Percentiles rank a stretch among this genome's conserved stretches.
These are phyloP conservation scores for Saccharum hybrid DNA, from an alignment of 202 grass and related monocot species.

Conservation along the genomic window DNA sequence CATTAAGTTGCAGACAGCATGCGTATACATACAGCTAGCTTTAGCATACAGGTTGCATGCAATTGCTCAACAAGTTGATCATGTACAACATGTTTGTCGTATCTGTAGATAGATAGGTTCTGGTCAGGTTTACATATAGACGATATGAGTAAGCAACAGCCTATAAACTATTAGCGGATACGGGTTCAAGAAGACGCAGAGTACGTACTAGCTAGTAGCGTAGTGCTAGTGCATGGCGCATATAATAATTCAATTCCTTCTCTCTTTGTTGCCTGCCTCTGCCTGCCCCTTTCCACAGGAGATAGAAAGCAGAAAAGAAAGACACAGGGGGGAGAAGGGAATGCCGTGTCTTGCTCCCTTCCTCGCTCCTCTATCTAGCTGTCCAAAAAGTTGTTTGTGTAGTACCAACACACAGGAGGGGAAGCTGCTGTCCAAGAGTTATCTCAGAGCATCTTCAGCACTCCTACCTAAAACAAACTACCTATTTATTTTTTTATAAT, in stretches of 20 bases:
- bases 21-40: background rate
- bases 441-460: too few relatives aligned
- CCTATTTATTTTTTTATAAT: too few relatives aligned
- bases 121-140: background rate
- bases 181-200: background rate
- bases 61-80: background rate
- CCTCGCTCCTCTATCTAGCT: constrained; percentile 4
- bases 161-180: background rate
- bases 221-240: background rate
- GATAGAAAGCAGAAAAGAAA: constrained; percentile 38
- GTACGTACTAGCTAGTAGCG: background rate
- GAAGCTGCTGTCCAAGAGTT: too few relatives aligned
- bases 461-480: too few relatives aligned
- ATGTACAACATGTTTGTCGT: background rate
- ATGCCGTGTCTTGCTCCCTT: constrained; percentile 46
- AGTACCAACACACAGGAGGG: too few relatives aligned
- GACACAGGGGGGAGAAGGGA: constrained; percentile 26
- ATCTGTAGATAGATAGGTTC: background rate
- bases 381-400: too few relatives aligned
- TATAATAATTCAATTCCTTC: constrained; percentile 1
- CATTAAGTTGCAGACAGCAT: background rate
- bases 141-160: background rate
- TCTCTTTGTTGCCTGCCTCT: background rate
- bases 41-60: background rate
- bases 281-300: constrained; percentile 47